Evolutionary conservation across 805 yeast genomes (phyloP).

Genomic region (Jamesozyma rosinii): DNA sequence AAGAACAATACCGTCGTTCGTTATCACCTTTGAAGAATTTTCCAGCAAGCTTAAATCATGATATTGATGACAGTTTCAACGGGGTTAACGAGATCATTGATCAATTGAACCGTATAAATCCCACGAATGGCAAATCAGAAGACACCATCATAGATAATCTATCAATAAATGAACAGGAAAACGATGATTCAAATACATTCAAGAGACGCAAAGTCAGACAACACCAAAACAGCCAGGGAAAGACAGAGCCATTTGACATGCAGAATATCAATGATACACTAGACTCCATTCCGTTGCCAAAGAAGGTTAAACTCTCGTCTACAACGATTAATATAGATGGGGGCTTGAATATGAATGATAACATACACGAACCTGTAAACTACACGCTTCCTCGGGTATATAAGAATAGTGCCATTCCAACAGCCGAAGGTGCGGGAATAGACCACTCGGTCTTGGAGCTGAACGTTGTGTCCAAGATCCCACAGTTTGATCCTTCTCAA

Average conservation of each 20-base stretch:
- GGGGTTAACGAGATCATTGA: slow-evolving; percentile 1
- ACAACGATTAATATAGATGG: neutral
- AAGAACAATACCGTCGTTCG: slow-evolving; percentile 14
- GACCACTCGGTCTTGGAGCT: slow-evolving; percentile 7
- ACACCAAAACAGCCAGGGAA: neutral
- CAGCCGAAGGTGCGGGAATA: slow-evolving; percentile 9
- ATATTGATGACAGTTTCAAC: slow-evolving; percentile 1
- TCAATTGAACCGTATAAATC: neutral
- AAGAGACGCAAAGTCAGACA: neutral
- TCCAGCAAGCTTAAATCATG: slow-evolving; percentile 6
- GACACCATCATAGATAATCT: slow-evolving; percentile 4
- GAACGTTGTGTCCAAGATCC: slow-evolving; percentile 13
- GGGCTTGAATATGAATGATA: slow-evolving; percentile 6
- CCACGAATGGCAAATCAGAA: neutral
- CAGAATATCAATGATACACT: slow-evolving; percentile 18
- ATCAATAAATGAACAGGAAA: slow-evolving; percentile 5
- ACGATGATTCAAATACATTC: neutral
- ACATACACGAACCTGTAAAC: slow-evolving; percentile 25
- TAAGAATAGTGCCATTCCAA: slow-evolving; percentile 13
- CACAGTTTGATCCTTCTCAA: slow-evolving; percentile 12
- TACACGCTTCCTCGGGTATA: slow-evolving; percentile 22
- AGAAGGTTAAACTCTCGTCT: slow-evolving; percentile 2
- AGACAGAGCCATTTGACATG: slow-evolving; percentile 20
- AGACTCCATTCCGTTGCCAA: slow-evolving; percentile 13
- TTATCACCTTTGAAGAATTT: slow-evolving; percentile 20